These are phyloP conservation scores for Ustilago lituana DNA, from an alignment of 1,284 basidiomycete species.

Conservation along the genomic window DNA sequence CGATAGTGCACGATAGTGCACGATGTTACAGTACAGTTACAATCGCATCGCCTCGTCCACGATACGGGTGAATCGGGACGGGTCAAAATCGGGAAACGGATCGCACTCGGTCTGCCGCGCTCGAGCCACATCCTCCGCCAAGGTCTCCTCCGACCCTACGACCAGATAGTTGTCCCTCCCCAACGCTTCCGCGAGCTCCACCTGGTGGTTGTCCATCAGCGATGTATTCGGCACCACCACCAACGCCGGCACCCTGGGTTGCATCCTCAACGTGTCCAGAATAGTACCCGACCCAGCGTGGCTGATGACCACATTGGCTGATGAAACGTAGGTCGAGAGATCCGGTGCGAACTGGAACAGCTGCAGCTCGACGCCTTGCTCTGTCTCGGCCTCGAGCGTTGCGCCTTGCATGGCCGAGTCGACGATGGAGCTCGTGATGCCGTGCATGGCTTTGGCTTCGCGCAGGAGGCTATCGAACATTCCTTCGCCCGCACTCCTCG, in stretches of 20 bases:
- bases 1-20: too few species aligned
- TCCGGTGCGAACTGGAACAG: constrained; percentile 48
- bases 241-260: constrained; percentile 72
- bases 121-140: constrained; percentile 25
- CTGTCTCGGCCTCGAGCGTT: constrained; percentile 24
- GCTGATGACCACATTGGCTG: constrained; percentile 82
- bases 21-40: not conserved
- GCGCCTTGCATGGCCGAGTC: constrained; percentile 14
- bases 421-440: not conserved
- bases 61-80: constrained; percentile 27
- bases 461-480: constrained; percentile 26
- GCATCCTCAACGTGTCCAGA: constrained; percentile 80
- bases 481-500: constrained; percentile 5
- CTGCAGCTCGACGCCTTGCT: constrained; percentile 33
- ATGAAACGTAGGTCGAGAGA: constrained; percentile 69
- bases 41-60: constrained; percentile 31
- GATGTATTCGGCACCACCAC: constrained; percentile 89
- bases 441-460: constrained; percentile 29
- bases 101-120: not conserved
- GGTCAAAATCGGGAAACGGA: constrained; percentile 42
- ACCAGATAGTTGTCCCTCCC: constrained; percentile 22
- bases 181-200: constrained; percentile 82
- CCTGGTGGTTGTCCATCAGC: constrained; percentile 91
- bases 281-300: constrained; percentile 97
- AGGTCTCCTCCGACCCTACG: constrained; percentile 25